These are phyloP conservation scores for Ballota nigra DNA, from an alignment of 257 asterid species.

Conservation along the genomic window DNA sequence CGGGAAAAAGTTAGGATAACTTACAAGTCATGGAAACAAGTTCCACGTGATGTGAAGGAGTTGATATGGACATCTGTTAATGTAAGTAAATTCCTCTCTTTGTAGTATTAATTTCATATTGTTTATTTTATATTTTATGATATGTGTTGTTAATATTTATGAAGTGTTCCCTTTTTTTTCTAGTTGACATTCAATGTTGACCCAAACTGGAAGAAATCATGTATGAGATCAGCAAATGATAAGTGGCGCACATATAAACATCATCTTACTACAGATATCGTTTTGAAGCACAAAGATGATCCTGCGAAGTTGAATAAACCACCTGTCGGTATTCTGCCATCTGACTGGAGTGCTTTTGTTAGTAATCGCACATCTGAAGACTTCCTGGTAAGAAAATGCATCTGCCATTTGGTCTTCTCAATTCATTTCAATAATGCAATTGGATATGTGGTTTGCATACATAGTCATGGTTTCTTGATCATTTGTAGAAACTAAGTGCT, in stretches of 20 bases:
- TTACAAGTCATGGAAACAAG: constrained; percentile 1
- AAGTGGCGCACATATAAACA: constrained; percentile 13
- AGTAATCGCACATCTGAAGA: not conserved
- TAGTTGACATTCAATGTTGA: constrained; percentile 11
- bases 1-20: not conserved
- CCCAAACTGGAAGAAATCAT: not conserved
- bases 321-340: not conserved
- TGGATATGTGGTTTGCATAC: not conserved
- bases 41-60: not conserved
- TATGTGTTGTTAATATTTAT: not conserved
- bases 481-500: constrained; percentile 2
- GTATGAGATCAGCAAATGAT: constrained; percentile 5
- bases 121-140: too few species aligned
- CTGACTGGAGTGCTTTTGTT: not conserved
- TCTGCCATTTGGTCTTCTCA: not conserved
- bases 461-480: not conserved
- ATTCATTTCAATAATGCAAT: not conserved
- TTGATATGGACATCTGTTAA: not conserved
- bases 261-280: not conserved
- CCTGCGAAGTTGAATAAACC: not conserved
- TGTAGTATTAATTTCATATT: not conserved
- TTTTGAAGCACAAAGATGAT: not conserved
- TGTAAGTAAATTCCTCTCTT: not conserved
- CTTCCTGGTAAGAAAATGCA: not conserved
- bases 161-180: not conserved